Evolutionary conservation across 1,139 yeast species (phyloP), one percentile per base, ranked within the genome.

Genomic region (Suhomyces taliae): DNA sequence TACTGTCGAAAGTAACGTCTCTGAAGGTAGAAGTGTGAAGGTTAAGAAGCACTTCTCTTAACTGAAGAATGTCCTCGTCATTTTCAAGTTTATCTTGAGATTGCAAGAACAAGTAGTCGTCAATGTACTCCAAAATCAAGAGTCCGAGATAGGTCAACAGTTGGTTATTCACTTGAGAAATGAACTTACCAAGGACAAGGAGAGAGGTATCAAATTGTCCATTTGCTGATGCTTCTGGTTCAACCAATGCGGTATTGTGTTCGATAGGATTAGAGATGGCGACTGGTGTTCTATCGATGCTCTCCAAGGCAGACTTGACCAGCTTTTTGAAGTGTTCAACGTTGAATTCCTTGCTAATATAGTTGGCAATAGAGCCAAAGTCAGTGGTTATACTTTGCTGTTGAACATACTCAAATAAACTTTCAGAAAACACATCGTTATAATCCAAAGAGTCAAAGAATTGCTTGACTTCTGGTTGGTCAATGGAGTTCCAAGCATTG

Each of bases 231-330:
- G 27, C 7, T 14, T 45, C 38, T n/a, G 40, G 26, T 10, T 34
- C 46, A 10, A 76, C 53, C 29, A 80, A 55, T 49, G 68, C 72
- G 1, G 74, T 61, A 43, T 71, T 74, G 27, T 68, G 66, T 14
- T 67, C 74, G 41, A 81, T 56, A 2, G 81, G 72, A 52, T 78
- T 79, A 0, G 81, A 74, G 27, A 80, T 59, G 0, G 83, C 60
- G 27, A 80, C 53, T 10, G 59, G 45, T 34, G 50, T 51, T 4
- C 40, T 46, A 26, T 55, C 41, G 40, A 58, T 34, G 39, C 44
- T 26, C 19, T 47, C 37, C 5, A 66, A 40, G 11, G 62, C 56
- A 0, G 29, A 12, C 2, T 32, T 41, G 10, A 62, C 43, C 6
- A 50, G 44, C 1, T 43, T 37, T 2, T 53, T 6, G 46, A 41